phyloP scores from a whole-genome alignment of 306 rosid genomes.

The Chamaecrista fasciculata region DNA sequence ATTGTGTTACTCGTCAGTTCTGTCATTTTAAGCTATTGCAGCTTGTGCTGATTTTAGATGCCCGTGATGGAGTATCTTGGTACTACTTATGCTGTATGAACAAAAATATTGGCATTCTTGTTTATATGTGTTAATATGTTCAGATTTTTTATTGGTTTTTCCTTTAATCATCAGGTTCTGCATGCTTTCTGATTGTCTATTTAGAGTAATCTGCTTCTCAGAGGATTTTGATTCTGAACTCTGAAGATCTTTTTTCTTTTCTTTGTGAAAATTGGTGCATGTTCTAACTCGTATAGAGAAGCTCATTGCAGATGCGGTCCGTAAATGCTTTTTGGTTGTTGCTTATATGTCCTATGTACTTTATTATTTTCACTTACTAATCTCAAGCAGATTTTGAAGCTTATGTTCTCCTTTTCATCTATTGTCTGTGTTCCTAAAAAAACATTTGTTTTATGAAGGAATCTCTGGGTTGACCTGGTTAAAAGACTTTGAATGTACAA shows the following conservation, averaged over 20 bases:
- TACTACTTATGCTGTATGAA: conserved; percentile 24
- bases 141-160: not conserved
- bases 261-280: conserved; percentile 45
- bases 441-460: conserved; percentile 2
- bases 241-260: conserved; percentile 27
- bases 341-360: not conserved
- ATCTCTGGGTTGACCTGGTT: not conserved
- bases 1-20: too few species aligned
- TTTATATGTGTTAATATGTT: conserved; percentile 6
- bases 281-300: conserved; percentile 94
- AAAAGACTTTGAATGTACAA: not conserved
- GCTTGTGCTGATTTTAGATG: conserved; percentile 28
- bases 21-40: conserved; percentile 12
- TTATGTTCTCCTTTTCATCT: conserved; percentile 19
- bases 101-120: conserved; percentile 9
- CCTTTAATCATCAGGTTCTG: not conserved
- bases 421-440: conserved; percentile 12
- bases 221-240: conserved; percentile 30
- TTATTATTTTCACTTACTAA: too few species aligned
- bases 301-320: conserved; percentile 53
- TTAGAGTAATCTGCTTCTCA: conserved; percentile 9
- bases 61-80: conserved; percentile 22
- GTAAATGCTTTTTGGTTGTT: conserved; percentile 19
- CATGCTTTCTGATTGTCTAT: conserved; percentile 13
- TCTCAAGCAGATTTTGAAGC: conserved; percentile 26